These are phyloP conservation scores for Amanita subjunquillea DNA, from an alignment of 768 basidiomycete genomes.

Conservation along the genomic window DNA sequence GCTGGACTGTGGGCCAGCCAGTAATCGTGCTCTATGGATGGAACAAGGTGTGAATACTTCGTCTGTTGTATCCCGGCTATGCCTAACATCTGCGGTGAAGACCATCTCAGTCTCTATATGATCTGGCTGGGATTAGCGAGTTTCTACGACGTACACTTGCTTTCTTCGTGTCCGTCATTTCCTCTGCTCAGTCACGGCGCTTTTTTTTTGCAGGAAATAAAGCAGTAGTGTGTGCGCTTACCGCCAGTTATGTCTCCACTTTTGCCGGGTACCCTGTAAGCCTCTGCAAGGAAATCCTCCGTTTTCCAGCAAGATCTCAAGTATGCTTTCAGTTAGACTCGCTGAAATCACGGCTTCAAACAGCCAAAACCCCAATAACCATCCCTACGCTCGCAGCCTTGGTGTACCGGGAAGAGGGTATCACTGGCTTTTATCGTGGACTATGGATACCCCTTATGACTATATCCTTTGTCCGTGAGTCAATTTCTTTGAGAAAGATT, in stretches of 20 bases:
- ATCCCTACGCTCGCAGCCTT: conserved; percentile 61
- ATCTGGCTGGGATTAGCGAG: conserved; percentile 51
- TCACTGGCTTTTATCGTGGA: conserved; percentile 84
- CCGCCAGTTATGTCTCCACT: conserved; percentile 88
- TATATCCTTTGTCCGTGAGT: conserved; percentile 93
- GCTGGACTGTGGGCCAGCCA: conserved; percentile 61
- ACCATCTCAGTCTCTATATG: conserved; percentile 52
- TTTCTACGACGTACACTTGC: conserved; percentile 48
- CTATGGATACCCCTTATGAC: conserved; percentile 90
- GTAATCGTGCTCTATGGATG: conserved; percentile 69
- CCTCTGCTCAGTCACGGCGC: conserved; percentile 8
- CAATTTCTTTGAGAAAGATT: background rate
- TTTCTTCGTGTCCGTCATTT: conserved; percentile 6
- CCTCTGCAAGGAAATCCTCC: conserved; percentile 9
- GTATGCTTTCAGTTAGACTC: conserved; percentile 61
- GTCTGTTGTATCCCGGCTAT: background rate
- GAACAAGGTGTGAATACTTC: conserved; percentile 38
- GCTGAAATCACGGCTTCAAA: conserved; percentile 88
- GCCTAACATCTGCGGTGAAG: conserved; percentile 20
- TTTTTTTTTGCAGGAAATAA: conserved; percentile 53
- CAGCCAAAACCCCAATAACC: conserved; percentile 64
- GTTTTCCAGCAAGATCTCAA: conserved; percentile 8
- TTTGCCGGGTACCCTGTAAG: conserved; percentile 81
- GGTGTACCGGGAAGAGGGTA: conserved; percentile 78
- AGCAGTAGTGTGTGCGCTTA: conserved; percentile 81